Base-by-base conservation (phyloP, 2,329 filamentous ascomycete genomes). In the Furcasterigmium sp. region DNA sequence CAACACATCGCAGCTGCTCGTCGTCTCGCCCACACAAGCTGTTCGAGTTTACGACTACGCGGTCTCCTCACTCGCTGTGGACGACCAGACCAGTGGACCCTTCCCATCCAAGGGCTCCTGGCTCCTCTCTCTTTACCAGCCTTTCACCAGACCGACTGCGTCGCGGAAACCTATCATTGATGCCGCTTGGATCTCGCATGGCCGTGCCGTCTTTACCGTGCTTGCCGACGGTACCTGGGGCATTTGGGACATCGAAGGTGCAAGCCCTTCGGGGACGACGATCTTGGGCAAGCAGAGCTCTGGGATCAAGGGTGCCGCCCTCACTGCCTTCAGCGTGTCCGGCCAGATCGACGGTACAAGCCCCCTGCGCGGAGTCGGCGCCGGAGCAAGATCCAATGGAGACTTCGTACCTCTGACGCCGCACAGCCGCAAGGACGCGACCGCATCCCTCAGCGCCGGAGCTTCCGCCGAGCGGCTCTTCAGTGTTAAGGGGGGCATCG, bases 181-280 rank as follows among this genome's bases (percentile, higher is more conserved):
- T 39, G 77, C 80, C 1, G 70, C 73, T 5, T 84, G 81, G 81
- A 73, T 84, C 38, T 67, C 73, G 3, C 73, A 75, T 46, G 81
- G 81, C 9, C 70, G 75, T 37, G 80, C 80, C 5, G 64, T 84
- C 21, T 62, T 84, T 32, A 68, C 70, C 1, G 64, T 84, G 3
- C 63, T 84, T 4, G 74, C 75, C 1, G 81, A 84, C 51, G 81
- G 80, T 7, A 79, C 80, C 56, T 84, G 81, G 81, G 81, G 78
- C 13, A 75, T 84, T 26, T 84, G 80, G 80, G 80, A 84, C 52
- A 69, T 84, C 36, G 77, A 83, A 48, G 76, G 78, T 8, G 69
- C 69, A 23, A 74, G 73, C 30, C 75, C 77, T 2, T 58, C 69
- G 28, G 58, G 68, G 38, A 58, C 69, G 45, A 57, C 67, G 1